These are phyloP conservation scores for Knufia fluminis DNA, from an alignment of 2,329 filamentous ascomycete genomes.

Conservation along the genomic window DNA sequence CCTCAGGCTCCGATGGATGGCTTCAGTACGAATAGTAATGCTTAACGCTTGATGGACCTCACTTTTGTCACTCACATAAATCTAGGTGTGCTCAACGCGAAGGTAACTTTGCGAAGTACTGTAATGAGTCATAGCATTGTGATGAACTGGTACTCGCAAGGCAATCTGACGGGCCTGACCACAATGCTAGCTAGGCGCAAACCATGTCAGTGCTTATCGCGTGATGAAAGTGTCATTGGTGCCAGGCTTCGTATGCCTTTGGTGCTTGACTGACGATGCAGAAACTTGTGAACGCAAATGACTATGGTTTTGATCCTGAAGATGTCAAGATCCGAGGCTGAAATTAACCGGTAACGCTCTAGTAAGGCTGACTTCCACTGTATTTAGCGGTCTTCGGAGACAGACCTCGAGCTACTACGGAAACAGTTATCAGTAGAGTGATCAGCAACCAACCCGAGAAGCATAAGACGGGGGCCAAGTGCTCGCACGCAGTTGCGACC, in stretches of 20 bases:
- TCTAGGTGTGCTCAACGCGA: conserved; percentile 1
- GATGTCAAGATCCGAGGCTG: conserved; percentile 1
- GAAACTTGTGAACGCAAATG: not conserved
- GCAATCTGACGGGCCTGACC: not conserved
- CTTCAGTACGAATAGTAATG: not conserved
- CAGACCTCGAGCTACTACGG: conserved; percentile 1
- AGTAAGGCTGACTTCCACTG: conserved; percentile 1
- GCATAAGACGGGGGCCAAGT: not conserved
- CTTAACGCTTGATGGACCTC: conserved; percentile 2
- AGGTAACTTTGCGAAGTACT: not conserved
- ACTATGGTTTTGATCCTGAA: not conserved
- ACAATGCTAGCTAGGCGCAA: conserved; percentile 1
- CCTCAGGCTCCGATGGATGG: too few species aligned
- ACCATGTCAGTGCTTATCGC: conserved; percentile 1
- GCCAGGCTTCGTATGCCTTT: conserved; percentile 1
- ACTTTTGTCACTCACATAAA: not conserved
- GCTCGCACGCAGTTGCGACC: not conserved
- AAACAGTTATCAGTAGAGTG: not conserved
- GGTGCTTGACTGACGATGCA: conserved; percentile 2
- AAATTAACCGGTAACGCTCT: not conserved
- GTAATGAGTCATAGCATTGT: not conserved
- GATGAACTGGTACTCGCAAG: conserved; percentile 1
- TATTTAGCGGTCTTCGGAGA: conserved; percentile 1
- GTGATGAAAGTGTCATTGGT: not conserved
- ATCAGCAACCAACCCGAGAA: not conserved